A percentile compares a stretch with the other conserved stretches of the same genome.
Conservation (phyloP, 23 red algal species). For the Gracilaria domingensis region DNA sequence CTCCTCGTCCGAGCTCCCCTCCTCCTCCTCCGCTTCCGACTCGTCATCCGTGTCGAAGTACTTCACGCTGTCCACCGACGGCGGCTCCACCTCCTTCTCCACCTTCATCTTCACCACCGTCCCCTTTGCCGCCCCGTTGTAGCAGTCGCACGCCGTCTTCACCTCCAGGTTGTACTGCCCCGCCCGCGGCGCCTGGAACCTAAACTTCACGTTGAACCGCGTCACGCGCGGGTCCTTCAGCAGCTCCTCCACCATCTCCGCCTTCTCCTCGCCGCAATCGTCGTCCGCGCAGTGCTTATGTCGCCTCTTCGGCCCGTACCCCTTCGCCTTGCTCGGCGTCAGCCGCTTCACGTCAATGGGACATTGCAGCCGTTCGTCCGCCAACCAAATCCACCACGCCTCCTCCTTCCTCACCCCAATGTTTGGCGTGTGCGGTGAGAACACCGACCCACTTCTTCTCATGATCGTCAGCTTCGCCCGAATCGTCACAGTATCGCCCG, state of each 20-base stretch:
- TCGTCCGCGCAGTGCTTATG: conserved; percentile 18
- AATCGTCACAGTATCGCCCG: conserved; percentile 79
- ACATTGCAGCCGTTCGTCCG: conserved; percentile 69
- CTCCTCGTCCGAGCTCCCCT: conserved; percentile 55
- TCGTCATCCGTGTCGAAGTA: conserved; percentile 86
- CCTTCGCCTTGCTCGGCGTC: conserved; percentile 48
- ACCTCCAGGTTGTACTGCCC: conserved; percentile 67
- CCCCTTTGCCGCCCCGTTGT: conserved; percentile 52
- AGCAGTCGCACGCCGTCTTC: conserved; percentile 69
- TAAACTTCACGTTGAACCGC: conserved; percentile 64
- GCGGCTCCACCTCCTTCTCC: conserved; percentile 55
- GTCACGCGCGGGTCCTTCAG: conserved; percentile 62
- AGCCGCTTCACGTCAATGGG: conserved; percentile 80
- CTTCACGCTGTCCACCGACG: conserved; percentile 41
- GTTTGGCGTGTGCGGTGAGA: conserved; percentile 69
- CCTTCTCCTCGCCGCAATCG: neutral
- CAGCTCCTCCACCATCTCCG: conserved; percentile 20
- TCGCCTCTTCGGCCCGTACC: conserved; percentile 25
- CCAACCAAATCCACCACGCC: conserved; percentile 89
- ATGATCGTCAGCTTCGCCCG: conserved; percentile 62
- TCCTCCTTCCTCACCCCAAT: conserved; percentile 80
- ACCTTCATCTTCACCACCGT: conserved; percentile 71
- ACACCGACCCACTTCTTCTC: conserved; percentile 68
- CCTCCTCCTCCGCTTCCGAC: conserved; percentile 18
- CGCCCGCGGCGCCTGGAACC: conserved; percentile 49